A percentile compares a stretch with the other conserved stretches of the same genome.
Conservation (phyloP, 83 land plant species). For the Larix sibirica region DNA sequence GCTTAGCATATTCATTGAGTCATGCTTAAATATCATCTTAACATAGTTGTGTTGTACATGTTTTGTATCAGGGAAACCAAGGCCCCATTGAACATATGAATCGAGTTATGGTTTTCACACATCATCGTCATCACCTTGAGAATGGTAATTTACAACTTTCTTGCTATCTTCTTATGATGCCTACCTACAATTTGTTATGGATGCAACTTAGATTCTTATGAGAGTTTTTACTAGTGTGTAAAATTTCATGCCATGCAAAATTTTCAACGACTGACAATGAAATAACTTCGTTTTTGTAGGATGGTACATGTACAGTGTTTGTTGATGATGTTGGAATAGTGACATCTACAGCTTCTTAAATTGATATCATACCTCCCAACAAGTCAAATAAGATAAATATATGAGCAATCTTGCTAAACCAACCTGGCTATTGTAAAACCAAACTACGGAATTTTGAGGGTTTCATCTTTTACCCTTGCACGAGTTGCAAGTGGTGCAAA, state of each 20-base stretch:
- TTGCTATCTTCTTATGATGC: neutral
- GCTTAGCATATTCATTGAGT: too few relatives aligned
- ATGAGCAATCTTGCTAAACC: too few relatives aligned
- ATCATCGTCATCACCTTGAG: slow-evolving; percentile 89
- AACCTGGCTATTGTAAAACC: too few relatives aligned
- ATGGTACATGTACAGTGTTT: too few relatives aligned
- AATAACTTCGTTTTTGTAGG: slow-evolving; percentile 42
- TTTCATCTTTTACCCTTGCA: too few relatives aligned
- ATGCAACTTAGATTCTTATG: slow-evolving; percentile 16
- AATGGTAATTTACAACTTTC: slow-evolving; percentile 56
- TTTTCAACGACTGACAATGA: neutral
- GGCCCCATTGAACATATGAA: slow-evolving; percentile 63
- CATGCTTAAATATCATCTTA: neutral
- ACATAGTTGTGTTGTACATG: neutral
- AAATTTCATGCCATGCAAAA: neutral
- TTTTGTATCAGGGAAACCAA: slow-evolving; percentile 67
- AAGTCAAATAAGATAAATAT: slow-evolving; percentile 87
- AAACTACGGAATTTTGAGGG: too few relatives aligned
- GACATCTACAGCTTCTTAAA: slow-evolving; percentile 50
- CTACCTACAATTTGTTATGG: neutral
- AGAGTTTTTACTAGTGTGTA: slow-evolving; percentile 75
- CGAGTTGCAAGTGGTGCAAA: too few relatives aligned
- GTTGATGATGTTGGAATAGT: slow-evolving; percentile 68
- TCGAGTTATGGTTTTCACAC: slow-evolving; percentile 66
- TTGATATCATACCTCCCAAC: slow-evolving; percentile 78